Base-by-base conservation (phyloP, 169 alveolate genomes). In the Cryptosporidium meleagridis region DNA sequence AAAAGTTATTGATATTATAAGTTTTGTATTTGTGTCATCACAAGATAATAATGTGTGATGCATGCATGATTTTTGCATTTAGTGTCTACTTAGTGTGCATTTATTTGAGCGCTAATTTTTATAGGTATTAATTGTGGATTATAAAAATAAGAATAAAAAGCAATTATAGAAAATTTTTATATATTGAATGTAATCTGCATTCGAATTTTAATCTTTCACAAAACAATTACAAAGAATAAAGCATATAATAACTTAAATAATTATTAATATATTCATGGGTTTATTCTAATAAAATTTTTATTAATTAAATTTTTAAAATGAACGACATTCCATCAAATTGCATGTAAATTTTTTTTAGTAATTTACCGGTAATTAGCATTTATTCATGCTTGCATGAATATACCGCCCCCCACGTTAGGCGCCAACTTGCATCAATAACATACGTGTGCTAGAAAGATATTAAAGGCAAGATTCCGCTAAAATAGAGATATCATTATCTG, bases 361-460 rank as follows among this genome's bases (percentile, higher is more conserved):
- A n/a, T 55, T 69, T 70, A 70, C 85, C 85, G 85, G 68, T 52
- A 58, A 45, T 48, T 31, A 48, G 35, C 35, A 55, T 21, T 23
- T 55, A 55, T 55, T 55, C 67, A 55, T 55, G 67, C 37, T 26
- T 62, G 67, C 89, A 80, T 80, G 89, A 29, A 9, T 14, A 14
- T n/a, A 51, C 89, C 89, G 89, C 89, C 89, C 89, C 89, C 73
- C 89, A 80, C 89, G 89, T 80, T 62, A 45, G 89, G 89, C 89
- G 89, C 89, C 70, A 80, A 80, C 69, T 29, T 80, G 89, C 89
- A 80, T 80, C 89, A 80, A 37, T 72, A 45, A 80, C 89, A 80
- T 80, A 80, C 89, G 89, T 80, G 89, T 80, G 89, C 75, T 80
- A 80, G 89, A 55, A 48, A 55, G 67, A 80, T 80, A 80, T 80